Conservation (phyloP, 306 rosid genomes). For the Citrullus mucosospermus region DNA sequence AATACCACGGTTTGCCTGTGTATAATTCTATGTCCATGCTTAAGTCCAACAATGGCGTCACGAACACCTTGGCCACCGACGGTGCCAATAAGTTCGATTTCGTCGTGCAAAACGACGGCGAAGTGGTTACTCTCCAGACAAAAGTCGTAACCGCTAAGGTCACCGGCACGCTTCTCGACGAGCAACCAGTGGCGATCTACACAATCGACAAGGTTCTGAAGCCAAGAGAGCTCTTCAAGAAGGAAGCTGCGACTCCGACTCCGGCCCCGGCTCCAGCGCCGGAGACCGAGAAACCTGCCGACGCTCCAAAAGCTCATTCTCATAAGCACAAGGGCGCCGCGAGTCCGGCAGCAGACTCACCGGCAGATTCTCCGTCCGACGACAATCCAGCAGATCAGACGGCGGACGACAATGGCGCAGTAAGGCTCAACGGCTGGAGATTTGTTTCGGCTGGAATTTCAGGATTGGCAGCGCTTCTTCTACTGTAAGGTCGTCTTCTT, state of each 20-base stretch:
- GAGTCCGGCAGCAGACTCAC: slow-evolving; percentile 18
- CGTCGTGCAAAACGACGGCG: slow-evolving; percentile 77
- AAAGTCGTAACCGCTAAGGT: slow-evolving; percentile 50
- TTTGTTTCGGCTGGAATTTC: slow-evolving; percentile 1
- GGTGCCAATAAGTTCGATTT: slow-evolving; percentile 65
- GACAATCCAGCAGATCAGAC: slow-evolving; percentile 44
- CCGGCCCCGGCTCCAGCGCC: slow-evolving; percentile 17
- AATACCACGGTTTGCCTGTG: slow-evolving; percentile 60
- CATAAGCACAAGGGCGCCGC: slow-evolving; percentile 13
- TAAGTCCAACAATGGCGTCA: slow-evolving; percentile 56
- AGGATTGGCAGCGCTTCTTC: slow-evolving; percentile 5
- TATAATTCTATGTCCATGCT: slow-evolving; percentile 44
- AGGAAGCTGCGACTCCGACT: slow-evolving; percentile 34
- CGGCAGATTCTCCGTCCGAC: slow-evolving; percentile 23
- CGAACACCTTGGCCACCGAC: slow-evolving; percentile 77
- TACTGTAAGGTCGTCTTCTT: background rate
- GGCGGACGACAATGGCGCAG: slow-evolving; percentile 31
- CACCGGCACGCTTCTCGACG: slow-evolving; percentile 62
- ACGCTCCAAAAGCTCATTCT: slow-evolving; percentile 27
- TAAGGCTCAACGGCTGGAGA: slow-evolving; percentile 20
- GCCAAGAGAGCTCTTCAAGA: slow-evolving; percentile 63
- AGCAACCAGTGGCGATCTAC: slow-evolving; percentile 59
- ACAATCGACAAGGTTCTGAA: slow-evolving; percentile 53
- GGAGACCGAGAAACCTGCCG: slow-evolving; percentile 42
- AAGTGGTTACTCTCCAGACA: slow-evolving; percentile 48